phyloP scores from a whole-genome alignment of 805 yeast genomes.

The Kregervanrija fluxuum region DNA sequence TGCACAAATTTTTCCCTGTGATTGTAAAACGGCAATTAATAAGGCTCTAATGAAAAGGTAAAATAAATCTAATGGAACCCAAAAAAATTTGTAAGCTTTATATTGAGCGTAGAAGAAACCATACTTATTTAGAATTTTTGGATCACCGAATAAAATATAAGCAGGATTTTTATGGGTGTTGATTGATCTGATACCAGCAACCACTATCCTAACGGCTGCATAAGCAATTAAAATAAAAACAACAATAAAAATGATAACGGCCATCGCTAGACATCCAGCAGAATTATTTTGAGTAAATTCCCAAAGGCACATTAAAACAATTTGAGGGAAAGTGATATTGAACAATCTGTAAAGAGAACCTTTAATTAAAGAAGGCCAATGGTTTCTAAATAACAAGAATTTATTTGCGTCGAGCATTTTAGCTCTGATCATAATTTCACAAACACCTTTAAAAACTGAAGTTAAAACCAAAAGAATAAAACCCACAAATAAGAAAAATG shows the following conservation, averaged over 20 bases:
- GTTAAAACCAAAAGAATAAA: constrained; percentile 51
- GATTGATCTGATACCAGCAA: constrained; percentile 67
- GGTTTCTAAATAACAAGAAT: constrained; percentile 68
- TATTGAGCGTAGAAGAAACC: constrained; percentile 92
- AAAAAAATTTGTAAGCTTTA: constrained; percentile 82
- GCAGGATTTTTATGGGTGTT: constrained; percentile 85
- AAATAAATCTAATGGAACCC: constrained; percentile 55
- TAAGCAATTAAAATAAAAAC: constrained; percentile 53
- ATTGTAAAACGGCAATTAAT: constrained; percentile 81
- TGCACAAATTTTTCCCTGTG: constrained; percentile 75
- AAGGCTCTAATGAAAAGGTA: constrained; percentile 71
- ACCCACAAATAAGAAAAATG: constrained; percentile 72
- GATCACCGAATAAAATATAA: constrained; percentile 80
- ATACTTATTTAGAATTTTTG: constrained; percentile 70
- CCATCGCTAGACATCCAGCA: constrained; percentile 74
- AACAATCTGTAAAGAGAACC: constrained; percentile 84
- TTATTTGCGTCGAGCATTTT: constrained; percentile 54
- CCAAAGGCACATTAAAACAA: constrained; percentile 79
- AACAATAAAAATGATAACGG: constrained; percentile 59
- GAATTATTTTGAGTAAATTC: constrained; percentile 81
- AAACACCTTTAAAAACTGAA: constrained; percentile 58
- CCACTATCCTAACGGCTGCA: constrained; percentile 68
- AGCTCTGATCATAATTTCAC: constrained; percentile 55
- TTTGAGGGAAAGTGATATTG: constrained; percentile 81
- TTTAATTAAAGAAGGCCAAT: constrained; percentile 80